Conservation (phyloP, 495 filamentous ascomycete species). For the Penicillium salamii region DNA sequence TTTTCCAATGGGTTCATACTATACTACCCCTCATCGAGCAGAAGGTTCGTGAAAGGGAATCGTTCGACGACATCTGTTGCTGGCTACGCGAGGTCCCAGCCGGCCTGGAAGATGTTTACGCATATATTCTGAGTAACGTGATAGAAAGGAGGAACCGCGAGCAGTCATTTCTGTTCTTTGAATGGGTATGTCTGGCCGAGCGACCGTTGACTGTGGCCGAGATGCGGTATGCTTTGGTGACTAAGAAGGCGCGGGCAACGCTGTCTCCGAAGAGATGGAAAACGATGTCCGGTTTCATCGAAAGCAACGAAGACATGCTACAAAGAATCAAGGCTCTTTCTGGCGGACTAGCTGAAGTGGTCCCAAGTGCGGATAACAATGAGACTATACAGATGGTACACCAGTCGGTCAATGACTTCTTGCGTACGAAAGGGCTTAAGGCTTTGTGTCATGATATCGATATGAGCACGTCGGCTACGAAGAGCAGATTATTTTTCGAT, state of each 20-base stretch:
- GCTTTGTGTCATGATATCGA: constrained; percentile 16
- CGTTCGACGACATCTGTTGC: constrained; percentile 2
- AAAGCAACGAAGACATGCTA: constrained; percentile 9
- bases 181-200: constrained; percentile 17
- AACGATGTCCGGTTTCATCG: constrained; percentile 3
- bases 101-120: constrained; percentile 8
- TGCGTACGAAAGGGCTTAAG: constrained; percentile 8
- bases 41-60: constrained; percentile 4
- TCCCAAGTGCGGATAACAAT: background rate
- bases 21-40: constrained; percentile 6
- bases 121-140: constrained; percentile 10
- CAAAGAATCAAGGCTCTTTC: constrained; percentile 8
- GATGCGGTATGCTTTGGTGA: constrained; percentile 13
- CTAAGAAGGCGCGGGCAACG: background rate
- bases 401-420: constrained; percentile 19
- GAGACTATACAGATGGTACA: constrained; percentile 14
- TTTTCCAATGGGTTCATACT: constrained; percentile 10
- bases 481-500: background rate
- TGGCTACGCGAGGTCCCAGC: constrained; percentile 9
- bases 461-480: background rate
- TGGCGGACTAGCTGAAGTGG: constrained; percentile 14
- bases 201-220: constrained; percentile 12
- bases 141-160: background rate
- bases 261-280: background rate
- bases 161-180: constrained; percentile 9